A percentile compares a stretch with the other conserved stretches of the same genome.
These are phyloP conservation scores for Yamadazyma sp. DNA, from an alignment of 1,139 yeast genomes.

Conservation along the genomic window DNA sequence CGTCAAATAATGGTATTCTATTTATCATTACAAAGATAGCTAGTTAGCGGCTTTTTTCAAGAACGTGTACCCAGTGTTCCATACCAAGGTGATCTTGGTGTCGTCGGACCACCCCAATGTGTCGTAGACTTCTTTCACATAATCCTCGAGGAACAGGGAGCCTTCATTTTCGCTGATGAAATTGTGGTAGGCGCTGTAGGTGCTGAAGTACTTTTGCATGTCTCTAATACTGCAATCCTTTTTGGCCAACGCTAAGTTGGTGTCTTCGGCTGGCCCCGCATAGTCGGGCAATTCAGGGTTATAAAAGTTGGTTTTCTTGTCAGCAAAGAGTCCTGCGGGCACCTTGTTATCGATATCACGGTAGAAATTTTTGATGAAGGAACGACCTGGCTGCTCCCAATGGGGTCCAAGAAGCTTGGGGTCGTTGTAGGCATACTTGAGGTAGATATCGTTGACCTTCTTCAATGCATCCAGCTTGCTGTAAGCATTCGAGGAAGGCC, in stretches of 20 bases:
- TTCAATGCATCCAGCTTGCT: slow-evolving; percentile 20
- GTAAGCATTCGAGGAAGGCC: slow-evolving; percentile 6
- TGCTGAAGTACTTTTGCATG: slow-evolving; percentile 30
- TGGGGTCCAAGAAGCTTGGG: slow-evolving; percentile 38
- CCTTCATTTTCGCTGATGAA: slow-evolving; percentile 31
- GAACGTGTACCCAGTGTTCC: slow-evolving; percentile 44
- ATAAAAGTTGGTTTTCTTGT: slow-evolving; percentile 28
- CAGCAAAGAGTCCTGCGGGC: slow-evolving; percentile 29
- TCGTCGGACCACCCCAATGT: slow-evolving; percentile 16
- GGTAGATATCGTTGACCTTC: slow-evolving; percentile 27
- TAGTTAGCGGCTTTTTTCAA: not conserved
- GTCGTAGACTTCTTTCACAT: slow-evolving; percentile 24
- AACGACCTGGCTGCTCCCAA: slow-evolving; percentile 50
- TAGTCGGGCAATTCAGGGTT: slow-evolving; percentile 20
- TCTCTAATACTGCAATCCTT: slow-evolving; percentile 22
- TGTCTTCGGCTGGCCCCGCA: slow-evolving; percentile 15
- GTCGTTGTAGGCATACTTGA: slow-evolving; percentile 37
- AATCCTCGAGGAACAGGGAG: slow-evolving; percentile 22
- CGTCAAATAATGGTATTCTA: not conserved
- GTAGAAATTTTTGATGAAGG: slow-evolving; percentile 29
- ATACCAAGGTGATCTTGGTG: slow-evolving; percentile 34
- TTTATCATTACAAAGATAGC: not conserved
- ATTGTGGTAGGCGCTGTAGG: slow-evolving; percentile 41
- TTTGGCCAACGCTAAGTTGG: slow-evolving; percentile 27
- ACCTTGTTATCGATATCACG: slow-evolving; percentile 31